Percentiles rank a stretch among this genome's conserved stretches.
These are phyloP conservation scores for Polyporus arcularius DNA, from an alignment of 768 basidiomycete genomes.

Conservation along the genomic window DNA sequence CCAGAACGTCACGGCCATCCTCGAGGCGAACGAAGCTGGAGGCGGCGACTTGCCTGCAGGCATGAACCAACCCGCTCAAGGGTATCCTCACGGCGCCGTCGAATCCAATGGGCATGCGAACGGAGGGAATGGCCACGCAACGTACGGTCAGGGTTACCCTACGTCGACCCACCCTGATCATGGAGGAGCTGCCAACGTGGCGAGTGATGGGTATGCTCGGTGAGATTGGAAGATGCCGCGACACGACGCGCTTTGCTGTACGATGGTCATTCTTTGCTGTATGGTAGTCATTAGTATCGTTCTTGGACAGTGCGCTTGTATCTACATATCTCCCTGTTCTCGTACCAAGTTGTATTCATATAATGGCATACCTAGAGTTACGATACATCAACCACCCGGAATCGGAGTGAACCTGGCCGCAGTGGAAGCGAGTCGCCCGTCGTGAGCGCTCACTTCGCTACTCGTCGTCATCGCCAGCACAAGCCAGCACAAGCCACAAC, in stretches of 20 bases:
- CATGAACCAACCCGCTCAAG: neutral
- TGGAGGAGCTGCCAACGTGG: neutral
- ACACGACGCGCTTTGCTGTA: neutral
- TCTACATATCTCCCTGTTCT: neutral
- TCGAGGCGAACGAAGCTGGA: constrained; percentile 12
- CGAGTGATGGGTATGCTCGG: no score
- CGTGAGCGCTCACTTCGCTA: neutral
- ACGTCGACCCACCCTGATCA: neutral
- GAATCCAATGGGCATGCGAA: neutral
- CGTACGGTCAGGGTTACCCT: neutral
- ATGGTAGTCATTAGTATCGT: neutral
- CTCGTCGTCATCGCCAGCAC: neutral
- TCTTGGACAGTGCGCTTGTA: neutral
- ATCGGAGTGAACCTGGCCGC: no score
- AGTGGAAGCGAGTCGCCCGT: no score
- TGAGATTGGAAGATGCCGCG: no score
- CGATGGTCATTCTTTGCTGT: neutral
- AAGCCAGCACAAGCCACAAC: no score
- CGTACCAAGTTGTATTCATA: no score
- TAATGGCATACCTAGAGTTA: no score
- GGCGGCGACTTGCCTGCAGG: constrained; percentile 1
- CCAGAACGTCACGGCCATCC: constrained; percentile 6
- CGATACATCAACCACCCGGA: no score
- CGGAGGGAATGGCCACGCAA: neutral
- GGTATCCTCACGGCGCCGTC: neutral